A percentile compares a stretch with the other conserved stretches of the same genome.
These are phyloP conservation scores for Saccharomycopsis oosterbeekiorum DNA, from an alignment of 805 yeast species.

Conservation along the genomic window DNA sequence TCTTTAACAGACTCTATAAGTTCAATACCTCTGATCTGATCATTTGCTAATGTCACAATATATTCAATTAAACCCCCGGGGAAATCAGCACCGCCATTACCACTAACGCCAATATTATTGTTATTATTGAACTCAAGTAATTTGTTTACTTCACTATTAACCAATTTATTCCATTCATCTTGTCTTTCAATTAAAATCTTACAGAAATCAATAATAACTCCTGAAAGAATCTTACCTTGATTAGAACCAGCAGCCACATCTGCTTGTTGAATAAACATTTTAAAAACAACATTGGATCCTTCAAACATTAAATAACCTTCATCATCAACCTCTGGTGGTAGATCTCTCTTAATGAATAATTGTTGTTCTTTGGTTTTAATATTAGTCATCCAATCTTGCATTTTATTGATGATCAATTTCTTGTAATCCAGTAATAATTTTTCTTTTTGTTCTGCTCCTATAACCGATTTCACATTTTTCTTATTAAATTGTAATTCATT, in stretches of 20 bases:
- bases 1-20: slow-evolving; percentile 61
- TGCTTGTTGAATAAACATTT: slow-evolving; percentile 81
- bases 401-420: slow-evolving; percentile 56
- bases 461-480: slow-evolving; percentile 39
- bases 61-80: slow-evolving; percentile 78
- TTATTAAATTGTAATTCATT: slow-evolving; percentile 41
- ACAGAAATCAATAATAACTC: slow-evolving; percentile 67
- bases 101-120: slow-evolving; percentile 22
- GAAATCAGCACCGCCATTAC: slow-evolving; percentile 27
- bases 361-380: slow-evolving; percentile 56
- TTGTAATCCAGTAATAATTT: slow-evolving; percentile 70
- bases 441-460: slow-evolving; percentile 66
- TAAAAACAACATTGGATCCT: slow-evolving; percentile 68
- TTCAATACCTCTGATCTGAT: slow-evolving; percentile 65
- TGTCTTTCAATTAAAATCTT: slow-evolving; percentile 52
- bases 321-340: slow-evolving; percentile 66
- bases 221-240: slow-evolving; percentile 68
- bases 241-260: slow-evolving; percentile 82
- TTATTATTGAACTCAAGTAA: slow-evolving; percentile 26
- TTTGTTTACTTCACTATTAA: slow-evolving; percentile 42
- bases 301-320: slow-evolving; percentile 60
- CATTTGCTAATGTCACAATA: slow-evolving; percentile 73
- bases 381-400: slow-evolving; percentile 77
- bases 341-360: slow-evolving; percentile 51
- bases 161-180: slow-evolving; percentile 45